phyloP scores from a whole-genome alignment of 352 stramenopile genomes.

The Thraustotheca clavata region DNA sequence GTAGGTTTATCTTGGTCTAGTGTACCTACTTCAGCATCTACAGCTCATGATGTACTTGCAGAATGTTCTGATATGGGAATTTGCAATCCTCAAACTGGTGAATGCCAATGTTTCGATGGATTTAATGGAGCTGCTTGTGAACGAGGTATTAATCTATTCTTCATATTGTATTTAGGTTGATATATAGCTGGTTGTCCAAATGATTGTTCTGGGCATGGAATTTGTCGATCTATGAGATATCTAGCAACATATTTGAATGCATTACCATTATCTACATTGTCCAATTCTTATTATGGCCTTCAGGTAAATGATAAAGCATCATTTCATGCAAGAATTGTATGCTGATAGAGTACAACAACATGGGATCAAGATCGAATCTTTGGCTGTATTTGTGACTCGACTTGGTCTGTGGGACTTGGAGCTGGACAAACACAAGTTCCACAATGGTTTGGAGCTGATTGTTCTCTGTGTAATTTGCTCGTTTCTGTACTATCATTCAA shows the following conservation, averaged over 20 bases:
- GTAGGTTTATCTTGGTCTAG: constrained; percentile 43
- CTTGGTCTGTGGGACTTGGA: constrained; percentile 71
- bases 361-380: constrained; percentile 90
- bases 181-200: constrained; percentile 44
- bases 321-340: background rate
- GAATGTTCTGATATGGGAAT: constrained; percentile 86
- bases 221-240: constrained; percentile 75
- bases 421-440: constrained; percentile 65
- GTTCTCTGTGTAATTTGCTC: constrained; percentile 52
- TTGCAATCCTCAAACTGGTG: constrained; percentile 63
- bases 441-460: constrained; percentile 86
- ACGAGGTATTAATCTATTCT: constrained; percentile 30
- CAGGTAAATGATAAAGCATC: constrained; percentile 22
- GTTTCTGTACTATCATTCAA: background rate
- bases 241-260: constrained; percentile 55
- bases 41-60: constrained; percentile 34
- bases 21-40: constrained; percentile 31
- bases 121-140: constrained; percentile 80
- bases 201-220: constrained; percentile 62
- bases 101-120: constrained; percentile 73
- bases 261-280: constrained; percentile 51
- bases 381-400: constrained; percentile 83
- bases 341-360: constrained; percentile 38
- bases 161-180: constrained; percentile 3
- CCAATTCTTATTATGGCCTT: constrained; percentile 51